phyloP scores from a whole-genome alignment of 805 yeast genomes.

The Yarrowia porcina region DNA sequence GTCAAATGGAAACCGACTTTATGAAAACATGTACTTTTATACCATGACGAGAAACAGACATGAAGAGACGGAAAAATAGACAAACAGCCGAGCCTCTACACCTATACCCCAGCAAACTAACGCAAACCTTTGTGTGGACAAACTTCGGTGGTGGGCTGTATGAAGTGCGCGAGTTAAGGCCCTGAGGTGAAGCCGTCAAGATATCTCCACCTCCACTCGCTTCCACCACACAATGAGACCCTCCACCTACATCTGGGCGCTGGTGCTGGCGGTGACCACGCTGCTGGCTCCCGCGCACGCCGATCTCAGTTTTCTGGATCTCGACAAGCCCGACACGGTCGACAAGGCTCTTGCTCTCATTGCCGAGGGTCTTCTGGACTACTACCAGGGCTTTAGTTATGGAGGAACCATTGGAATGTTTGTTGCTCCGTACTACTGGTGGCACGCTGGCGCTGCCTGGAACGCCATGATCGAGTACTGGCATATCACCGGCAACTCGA shows the following conservation, averaged over 20 bases:
- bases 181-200: neutral
- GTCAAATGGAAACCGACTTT: neutral
- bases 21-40: neutral
- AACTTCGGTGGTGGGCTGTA: constrained; percentile 6
- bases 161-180: constrained; percentile 18
- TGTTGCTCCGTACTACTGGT: constrained; percentile 90
- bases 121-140: constrained; percentile 4
- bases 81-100: neutral
- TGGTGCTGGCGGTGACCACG: constrained; percentile 10
- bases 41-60: neutral
- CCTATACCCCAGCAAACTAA: constrained; percentile 5
- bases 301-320: constrained; percentile 35
- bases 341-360: constrained; percentile 51
- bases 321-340: constrained; percentile 44
- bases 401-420: constrained; percentile 90
- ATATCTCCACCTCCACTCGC: neutral
- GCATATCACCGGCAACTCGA: constrained; percentile 63
- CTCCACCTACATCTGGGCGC: constrained; percentile 13
- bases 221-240: constrained; percentile 9
- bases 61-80: neutral
- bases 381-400: constrained; percentile 56
- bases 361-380: constrained; percentile 62
- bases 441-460: constrained; percentile 98
- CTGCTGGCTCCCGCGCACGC: constrained; percentile 17
- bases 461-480: constrained; percentile 80